Conservation (phyloP, 2,329 filamentous ascomycete genomes). For the Aureobasidium uvarum region DNA sequence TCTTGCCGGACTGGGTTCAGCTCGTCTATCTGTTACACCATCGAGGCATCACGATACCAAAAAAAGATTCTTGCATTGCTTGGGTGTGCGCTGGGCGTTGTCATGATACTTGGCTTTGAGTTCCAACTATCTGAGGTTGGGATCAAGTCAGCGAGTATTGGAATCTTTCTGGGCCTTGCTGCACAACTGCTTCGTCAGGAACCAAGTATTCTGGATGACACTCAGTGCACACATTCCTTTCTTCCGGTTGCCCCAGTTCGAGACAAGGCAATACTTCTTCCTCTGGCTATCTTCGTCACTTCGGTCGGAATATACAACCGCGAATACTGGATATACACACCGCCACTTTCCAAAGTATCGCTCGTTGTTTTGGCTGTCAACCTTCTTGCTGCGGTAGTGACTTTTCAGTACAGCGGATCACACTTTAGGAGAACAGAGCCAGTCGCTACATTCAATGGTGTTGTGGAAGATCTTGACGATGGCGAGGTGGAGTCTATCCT, state of each 20-base stretch:
- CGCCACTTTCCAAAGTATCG: not conserved
- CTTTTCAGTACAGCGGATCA: not conserved
- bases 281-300: not conserved
- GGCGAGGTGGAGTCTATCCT: not conserved
- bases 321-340: not conserved
- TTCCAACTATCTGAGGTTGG: not conserved
- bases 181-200: not conserved
- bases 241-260: not conserved
- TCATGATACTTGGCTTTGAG: not conserved
- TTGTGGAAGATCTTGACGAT: not conserved
- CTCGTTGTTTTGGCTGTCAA: not conserved
- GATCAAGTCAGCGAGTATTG: not conserved
- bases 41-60: not conserved
- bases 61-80: not conserved
- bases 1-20: not conserved
- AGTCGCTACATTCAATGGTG: not conserved
- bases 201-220: not conserved
- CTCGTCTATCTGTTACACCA: not conserved
- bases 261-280: not conserved
- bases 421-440: not conserved
- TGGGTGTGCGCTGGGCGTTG: not conserved
- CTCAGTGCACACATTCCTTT: not conserved
- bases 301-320: not conserved
- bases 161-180: not conserved
- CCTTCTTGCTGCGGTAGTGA: not conserved